phyloP scores from a whole-genome alignment of 768 basidiomycete genomes.

The Lentinula raphanica region DNA sequence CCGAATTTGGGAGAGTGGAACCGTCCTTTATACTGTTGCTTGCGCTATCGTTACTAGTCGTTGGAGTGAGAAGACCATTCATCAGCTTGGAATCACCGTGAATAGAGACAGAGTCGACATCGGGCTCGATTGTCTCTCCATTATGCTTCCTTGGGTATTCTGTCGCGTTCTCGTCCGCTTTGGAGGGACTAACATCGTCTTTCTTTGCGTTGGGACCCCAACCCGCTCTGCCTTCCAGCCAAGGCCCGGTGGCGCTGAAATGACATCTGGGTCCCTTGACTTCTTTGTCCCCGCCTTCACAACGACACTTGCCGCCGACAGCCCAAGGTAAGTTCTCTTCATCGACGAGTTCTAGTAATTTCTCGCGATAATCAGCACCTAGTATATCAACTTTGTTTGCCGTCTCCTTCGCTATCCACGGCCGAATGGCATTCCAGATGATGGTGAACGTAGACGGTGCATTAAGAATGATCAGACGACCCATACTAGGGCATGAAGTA shows the following conservation, averaged over 20 bases:
- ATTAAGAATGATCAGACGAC: slow-evolving; percentile 65
- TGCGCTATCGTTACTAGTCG: background rate
- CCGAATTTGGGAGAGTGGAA: background rate
- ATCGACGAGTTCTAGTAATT: slow-evolving; percentile 55
- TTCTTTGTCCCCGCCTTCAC: slow-evolving; percentile 41
- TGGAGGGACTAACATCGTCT: background rate
- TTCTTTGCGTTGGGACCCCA: slow-evolving; percentile 38
- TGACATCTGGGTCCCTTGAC: slow-evolving; percentile 31
- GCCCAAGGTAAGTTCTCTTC: slow-evolving; percentile 55
- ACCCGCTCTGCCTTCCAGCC: slow-evolving; percentile 56
- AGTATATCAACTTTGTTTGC: slow-evolving; percentile 62
- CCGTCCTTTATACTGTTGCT: background rate
- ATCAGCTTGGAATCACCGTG: background rate
- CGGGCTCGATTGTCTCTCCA: background rate
- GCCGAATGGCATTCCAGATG: slow-evolving; percentile 66
- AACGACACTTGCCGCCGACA: slow-evolving; percentile 66
- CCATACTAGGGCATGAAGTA: slow-evolving; percentile 47
- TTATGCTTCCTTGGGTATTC: background rate
- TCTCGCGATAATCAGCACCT: slow-evolving; percentile 52
- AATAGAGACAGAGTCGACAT: background rate
- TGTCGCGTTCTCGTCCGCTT: background rate
- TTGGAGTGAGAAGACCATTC: background rate
- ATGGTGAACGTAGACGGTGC: slow-evolving; percentile 68
- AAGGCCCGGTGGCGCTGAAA: slow-evolving; percentile 62
- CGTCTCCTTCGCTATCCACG: slow-evolving; percentile 72